Evolutionary conservation across 1,139 yeast species (phyloP).

Genomic region (Meyerozyma guilliermondii): DNA sequence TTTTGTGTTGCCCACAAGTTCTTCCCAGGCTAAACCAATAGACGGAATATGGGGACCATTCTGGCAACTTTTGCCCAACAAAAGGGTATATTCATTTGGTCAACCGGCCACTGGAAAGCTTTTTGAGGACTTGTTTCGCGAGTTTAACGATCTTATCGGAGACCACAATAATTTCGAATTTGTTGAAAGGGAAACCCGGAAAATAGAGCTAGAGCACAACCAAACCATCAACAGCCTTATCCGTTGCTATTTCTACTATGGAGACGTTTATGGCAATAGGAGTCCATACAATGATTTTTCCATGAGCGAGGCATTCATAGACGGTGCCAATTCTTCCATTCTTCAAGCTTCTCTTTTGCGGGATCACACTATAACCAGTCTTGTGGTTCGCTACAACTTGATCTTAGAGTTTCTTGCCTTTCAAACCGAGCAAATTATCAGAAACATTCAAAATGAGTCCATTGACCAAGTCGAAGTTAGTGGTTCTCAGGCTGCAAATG

Average conservation of each 20-base stretch:
- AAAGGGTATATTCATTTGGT: conserved; percentile 46
- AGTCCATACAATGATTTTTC: conserved; percentile 48
- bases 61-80: conserved; percentile 17
- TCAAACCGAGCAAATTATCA: conserved; percentile 40
- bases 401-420: conserved; percentile 47
- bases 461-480: conserved; percentile 31
- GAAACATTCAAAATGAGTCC: neutral
- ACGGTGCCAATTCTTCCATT: conserved; percentile 32
- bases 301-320: conserved; percentile 45
- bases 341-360: conserved; percentile 9
- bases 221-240: conserved; percentile 27
- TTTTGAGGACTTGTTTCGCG: conserved; percentile 41
- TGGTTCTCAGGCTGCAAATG: conserved; percentile 51
- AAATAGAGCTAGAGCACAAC: conserved; percentile 12
- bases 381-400: conserved; percentile 39
- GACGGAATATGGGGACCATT: conserved; percentile 60
- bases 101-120: conserved; percentile 55
- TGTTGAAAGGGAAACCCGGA: conserved; percentile 27
- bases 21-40: conserved; percentile 11
- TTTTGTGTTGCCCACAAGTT: conserved; percentile 29
- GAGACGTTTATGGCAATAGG: conserved; percentile 53
- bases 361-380: conserved; percentile 9
- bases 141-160: conserved; percentile 13
- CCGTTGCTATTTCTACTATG: conserved; percentile 40
- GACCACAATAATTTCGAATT: conserved; percentile 15